These are phyloP conservation scores for Piromyces finnis DNA, from an alignment of 192 early-diverging fungal genomes.

Conservation along the genomic window DNA sequence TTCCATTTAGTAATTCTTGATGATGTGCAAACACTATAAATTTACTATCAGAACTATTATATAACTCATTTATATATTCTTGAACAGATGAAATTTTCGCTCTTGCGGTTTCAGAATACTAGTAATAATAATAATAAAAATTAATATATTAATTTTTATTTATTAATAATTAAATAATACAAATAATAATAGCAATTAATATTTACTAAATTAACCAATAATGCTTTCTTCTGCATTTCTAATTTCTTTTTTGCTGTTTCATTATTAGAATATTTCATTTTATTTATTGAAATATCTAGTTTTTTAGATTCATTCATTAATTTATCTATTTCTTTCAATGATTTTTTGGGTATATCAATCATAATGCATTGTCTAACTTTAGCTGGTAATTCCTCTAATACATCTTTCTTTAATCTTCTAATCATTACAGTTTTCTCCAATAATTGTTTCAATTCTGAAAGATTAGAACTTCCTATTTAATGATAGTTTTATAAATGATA, in stretches of 20 bases:
- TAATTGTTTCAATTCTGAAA: slow-evolving; percentile 16
- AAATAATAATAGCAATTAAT: background rate
- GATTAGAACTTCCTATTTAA: slow-evolving; percentile 12
- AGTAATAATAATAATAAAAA: too few relatives aligned
- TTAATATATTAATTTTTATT: too few relatives aligned
- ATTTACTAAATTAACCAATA: background rate
- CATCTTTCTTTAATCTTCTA: slow-evolving; percentile 20
- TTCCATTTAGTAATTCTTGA: slow-evolving; percentile 7
- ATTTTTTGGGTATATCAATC: slow-evolving; percentile 3
- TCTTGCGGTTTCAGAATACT: slow-evolving; percentile 13
- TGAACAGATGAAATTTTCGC: slow-evolving; percentile 13
- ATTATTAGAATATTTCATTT: background rate
- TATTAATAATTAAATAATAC: too few relatives aligned
- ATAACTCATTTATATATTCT: slow-evolving; percentile 17
- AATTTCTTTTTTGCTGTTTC: too few relatives aligned
- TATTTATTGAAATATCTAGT: background rate
- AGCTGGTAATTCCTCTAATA: slow-evolving; percentile 14
- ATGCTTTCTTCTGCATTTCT: background rate
- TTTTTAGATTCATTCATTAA: background rate
- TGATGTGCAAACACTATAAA: slow-evolving; percentile 32
- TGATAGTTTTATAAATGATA: too few relatives aligned
- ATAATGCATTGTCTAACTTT: slow-evolving; percentile 18
- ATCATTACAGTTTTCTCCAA: slow-evolving; percentile 19
- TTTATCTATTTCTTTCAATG: slow-evolving; percentile 2
- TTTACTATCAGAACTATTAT: slow-evolving; percentile 13